phyloP scores from a whole-genome alignment of 192 early-diverging fungal genomes.

The Anaeromyces robustus region DNA sequence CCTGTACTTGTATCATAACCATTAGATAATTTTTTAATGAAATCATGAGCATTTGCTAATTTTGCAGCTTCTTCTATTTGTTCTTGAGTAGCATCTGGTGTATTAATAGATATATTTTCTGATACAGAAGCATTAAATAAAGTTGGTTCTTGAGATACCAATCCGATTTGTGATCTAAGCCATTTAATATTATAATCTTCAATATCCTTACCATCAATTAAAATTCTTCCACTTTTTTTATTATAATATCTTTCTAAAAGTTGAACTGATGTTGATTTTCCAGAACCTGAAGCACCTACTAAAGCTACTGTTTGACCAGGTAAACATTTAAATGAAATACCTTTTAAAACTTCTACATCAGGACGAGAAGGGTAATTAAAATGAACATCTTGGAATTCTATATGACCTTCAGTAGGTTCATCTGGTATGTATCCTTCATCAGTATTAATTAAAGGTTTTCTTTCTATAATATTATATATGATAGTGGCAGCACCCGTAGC shows the following conservation, averaged over 20 bases:
- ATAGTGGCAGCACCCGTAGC: slow-evolving; percentile 71
- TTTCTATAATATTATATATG: slow-evolving; percentile 69
- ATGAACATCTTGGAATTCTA: slow-evolving; percentile 57
- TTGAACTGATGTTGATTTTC: slow-evolving; percentile 52
- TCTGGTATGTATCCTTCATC: slow-evolving; percentile 3
- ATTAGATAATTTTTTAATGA: slow-evolving; percentile 66
- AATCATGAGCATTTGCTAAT: slow-evolving; percentile 64
- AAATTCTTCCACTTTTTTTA: slow-evolving; percentile 53
- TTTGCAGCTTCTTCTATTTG: slow-evolving; percentile 23
- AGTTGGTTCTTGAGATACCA: slow-evolving; percentile 25
- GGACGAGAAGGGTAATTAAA: slow-evolving; percentile 78
- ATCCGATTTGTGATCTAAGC: slow-evolving; percentile 38
- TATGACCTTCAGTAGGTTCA: slow-evolving; percentile 30
- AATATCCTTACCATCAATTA: slow-evolving; percentile 76
- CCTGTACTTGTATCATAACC: slow-evolving; percentile 74
- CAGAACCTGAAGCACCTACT: slow-evolving; percentile 60
- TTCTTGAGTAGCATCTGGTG: slow-evolving; percentile 30
- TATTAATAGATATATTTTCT: slow-evolving; percentile 58
- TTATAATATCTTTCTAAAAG: slow-evolving; percentile 86
- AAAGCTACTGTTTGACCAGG: slow-evolving; percentile 76
- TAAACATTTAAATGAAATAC: slow-evolving; percentile 33
- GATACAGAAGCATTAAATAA: slow-evolving; percentile 55
- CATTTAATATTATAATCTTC: slow-evolving; percentile 4
- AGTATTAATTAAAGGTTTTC: slow-evolving; percentile 62
- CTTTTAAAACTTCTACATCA: slow-evolving; percentile 63